phyloP scores from a whole-genome alignment of 2,329 filamentous ascomycete species.

The Colletotrichum sp. region DNA sequence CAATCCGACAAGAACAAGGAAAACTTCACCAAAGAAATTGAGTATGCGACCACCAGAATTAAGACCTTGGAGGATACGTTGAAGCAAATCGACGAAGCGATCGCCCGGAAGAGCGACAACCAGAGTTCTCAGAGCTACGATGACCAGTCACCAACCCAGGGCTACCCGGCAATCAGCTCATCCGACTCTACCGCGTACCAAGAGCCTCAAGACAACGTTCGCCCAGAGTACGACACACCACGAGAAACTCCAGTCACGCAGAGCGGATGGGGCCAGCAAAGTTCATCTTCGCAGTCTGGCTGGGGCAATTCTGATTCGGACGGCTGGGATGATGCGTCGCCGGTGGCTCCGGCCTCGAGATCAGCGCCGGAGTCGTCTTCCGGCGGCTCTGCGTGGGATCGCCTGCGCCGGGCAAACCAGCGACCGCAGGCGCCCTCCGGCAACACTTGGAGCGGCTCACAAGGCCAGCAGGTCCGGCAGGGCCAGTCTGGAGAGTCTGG shows the following conservation, averaged over 20 bases:
- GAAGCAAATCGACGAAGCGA: not conserved
- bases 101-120: not conserved
- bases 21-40: no score
- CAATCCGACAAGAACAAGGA: not conserved
- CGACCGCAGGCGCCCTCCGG: conserved; percentile 1
- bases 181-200: not conserved
- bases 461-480: conserved; percentile 4
- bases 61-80: not conserved
- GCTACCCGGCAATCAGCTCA: not conserved
- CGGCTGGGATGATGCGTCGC: conserved; percentile 44
- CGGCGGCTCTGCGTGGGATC: conserved; percentile 49
- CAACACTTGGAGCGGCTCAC: not conserved
- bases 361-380: not conserved
- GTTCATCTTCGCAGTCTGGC: not conserved
- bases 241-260: not conserved
- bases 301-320: not conserved
- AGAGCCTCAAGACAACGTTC: not conserved
- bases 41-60: not conserved
- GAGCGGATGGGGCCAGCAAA: not conserved
- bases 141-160: not conserved
- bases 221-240: not conserved
- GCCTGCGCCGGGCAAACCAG: conserved; percentile 42
- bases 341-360: conserved; percentile 36
- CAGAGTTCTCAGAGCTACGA: not conserved
- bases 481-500: conserved; percentile 27